These are phyloP conservation scores for Rhodotorula graminis DNA, from an alignment of 768 basidiomycete genomes.

Conservation along the genomic window DNA sequence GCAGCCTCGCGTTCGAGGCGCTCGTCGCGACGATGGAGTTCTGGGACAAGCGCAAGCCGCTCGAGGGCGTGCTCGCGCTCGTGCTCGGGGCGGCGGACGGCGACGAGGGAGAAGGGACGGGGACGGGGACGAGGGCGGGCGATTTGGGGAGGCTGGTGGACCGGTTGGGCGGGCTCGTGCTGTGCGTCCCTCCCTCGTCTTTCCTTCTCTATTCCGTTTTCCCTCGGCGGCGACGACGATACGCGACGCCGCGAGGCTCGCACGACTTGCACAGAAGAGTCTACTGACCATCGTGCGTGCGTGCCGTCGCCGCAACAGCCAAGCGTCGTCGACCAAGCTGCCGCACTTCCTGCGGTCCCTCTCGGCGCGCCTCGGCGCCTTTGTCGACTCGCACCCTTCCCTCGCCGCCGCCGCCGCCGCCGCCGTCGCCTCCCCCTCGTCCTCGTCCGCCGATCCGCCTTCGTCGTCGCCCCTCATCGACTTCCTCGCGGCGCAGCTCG, in stretches of 20 bases:
- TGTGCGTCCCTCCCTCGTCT: conserved; percentile 12
- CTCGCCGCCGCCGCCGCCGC: too few relatives aligned
- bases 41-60: conserved; percentile 29
- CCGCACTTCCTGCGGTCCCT: conserved; percentile 3
- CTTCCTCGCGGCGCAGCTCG: not conserved
- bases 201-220: too few relatives aligned
- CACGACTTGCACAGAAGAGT: too few relatives aligned
- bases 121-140: too few relatives aligned
- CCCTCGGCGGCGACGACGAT: too few relatives aligned
- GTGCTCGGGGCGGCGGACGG: conserved; percentile 6
- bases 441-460: too few relatives aligned
- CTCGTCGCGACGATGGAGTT: conserved; percentile 9
- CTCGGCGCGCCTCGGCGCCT: not conserved
- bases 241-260: too few relatives aligned
- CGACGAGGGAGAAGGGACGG: not conserved
- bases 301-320: not conserved
- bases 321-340: conserved; percentile 32
- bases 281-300: too few relatives aligned
- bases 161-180: conserved; percentile 16
- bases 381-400: not conserved
- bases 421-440: not conserved
- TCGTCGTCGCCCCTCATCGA: not conserved
- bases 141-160: conserved; percentile 1
- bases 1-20: conserved; percentile 9
- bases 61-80: conserved; percentile 1